Base-by-base conservation (phyloP, 192 early-diverging fungal species). In the Umbelopsis ramanniana region DNA sequence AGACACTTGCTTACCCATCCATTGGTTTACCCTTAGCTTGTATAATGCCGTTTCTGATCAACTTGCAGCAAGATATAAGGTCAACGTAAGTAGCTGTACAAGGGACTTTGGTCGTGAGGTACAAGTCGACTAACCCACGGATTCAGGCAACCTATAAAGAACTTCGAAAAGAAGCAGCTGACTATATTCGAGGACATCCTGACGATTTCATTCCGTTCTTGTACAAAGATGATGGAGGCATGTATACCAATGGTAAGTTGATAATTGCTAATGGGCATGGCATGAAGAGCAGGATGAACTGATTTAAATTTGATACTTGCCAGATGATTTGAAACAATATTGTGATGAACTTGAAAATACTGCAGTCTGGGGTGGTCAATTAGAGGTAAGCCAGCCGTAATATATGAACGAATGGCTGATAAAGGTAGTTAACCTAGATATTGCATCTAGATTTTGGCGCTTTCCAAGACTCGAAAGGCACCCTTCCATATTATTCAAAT, bases 201-300 rank as follows among this genome's bases (percentile, higher is more conserved):
- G 94, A 93, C 66, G 97, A 97, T 74, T 98, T 97, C 81, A 72
- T 95, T 23, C 96, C 97, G 12, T 98, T 96, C 71, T 81, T 97
- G 70, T 82, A 87, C 17, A 91, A 87, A 55, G 86, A 96, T 23
- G 80, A 86, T n/a, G 97, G 95, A 11, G 92, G 93, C 72, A 88
- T 92, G 83, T 89, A 87, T 52, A 84, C 73, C 47, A 73, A 82
- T 53, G 83, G 87, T 88, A 73, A 14, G 68, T 71, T 43, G 6
- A 53, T 33, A 24, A 12, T 35, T 15, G 22, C 21, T 35, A 53
- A 33, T 45, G 19, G 15, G 3, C 7, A 8, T 11, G 14, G 22
- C 21, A 52, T 63, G 15, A 24, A 26, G 10, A 15, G 6, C 21
- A 43, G 11, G 40, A 11, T 50, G 2, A 26, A 3, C 7, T 35